A percentile compares a stretch with the other conserved stretches of the same genome.
phyloP scores from a whole-genome alignment of 2,329 filamentous ascomycete genomes.

The Trichoderma guizhouense region DNA sequence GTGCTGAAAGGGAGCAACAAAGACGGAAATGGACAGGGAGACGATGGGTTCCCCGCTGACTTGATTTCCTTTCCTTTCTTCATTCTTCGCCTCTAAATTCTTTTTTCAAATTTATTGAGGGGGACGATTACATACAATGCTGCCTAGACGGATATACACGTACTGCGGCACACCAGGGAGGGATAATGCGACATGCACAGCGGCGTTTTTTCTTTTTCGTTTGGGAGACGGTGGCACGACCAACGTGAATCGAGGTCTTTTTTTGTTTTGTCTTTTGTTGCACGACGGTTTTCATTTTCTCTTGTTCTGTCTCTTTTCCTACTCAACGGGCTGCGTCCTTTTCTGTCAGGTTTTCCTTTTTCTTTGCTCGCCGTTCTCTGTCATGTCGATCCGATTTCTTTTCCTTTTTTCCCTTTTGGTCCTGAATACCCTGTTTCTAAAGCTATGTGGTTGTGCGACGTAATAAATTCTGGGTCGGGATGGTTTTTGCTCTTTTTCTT shows the following conservation, averaged over 20 bases:
- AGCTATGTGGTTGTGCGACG: background rate
- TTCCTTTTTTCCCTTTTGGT: background rate
- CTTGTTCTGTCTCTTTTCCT: background rate
- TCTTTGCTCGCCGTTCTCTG: background rate
- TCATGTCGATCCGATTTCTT: background rate
- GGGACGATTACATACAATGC: background rate
- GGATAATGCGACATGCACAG: background rate
- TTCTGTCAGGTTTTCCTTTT: background rate
- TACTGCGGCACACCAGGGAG: background rate
- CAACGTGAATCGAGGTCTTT: background rate
- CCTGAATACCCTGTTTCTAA: slow-evolving; percentile 12
- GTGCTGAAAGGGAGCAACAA: background rate
- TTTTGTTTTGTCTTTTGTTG: background rate
- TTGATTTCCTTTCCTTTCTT: background rate
- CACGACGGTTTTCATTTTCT: background rate
- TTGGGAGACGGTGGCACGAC: background rate
- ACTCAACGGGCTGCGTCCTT: background rate
- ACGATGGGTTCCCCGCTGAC: background rate
- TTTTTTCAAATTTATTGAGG: background rate
- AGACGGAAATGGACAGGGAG: background rate
- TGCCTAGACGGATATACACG: background rate
- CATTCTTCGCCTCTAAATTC: background rate
- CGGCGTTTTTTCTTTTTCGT: background rate
- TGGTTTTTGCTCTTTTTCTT: background rate
- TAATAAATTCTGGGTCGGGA: background rate